phyloP scores from a whole-genome alignment of 306 rosid genomes.

The Prunus kanzakura region DNA sequence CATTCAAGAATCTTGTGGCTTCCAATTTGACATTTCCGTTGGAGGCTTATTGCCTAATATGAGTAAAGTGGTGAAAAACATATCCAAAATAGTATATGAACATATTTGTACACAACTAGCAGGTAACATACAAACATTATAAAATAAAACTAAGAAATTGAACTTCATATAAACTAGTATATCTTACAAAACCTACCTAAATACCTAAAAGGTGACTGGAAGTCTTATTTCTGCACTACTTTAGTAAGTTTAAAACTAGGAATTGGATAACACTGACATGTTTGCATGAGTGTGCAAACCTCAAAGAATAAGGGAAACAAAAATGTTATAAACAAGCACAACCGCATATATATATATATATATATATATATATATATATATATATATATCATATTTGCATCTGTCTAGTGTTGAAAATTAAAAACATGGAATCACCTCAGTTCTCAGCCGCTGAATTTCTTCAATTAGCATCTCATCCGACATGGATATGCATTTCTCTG shows the following conservation, averaged over 20 bases:
- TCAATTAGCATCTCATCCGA: conserved; percentile 53
- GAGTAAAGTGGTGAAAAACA: conserved; percentile 6
- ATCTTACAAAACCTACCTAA: background rate
- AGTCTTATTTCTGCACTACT: too few relatives aligned
- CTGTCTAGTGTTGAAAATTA: background rate
- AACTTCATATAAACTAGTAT: background rate
- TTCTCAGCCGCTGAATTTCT: conserved; percentile 61
- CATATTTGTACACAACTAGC: background rate
- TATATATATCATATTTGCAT: background rate
- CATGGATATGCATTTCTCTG: conserved; percentile 29
- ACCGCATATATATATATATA: background rate
- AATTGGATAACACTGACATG: background rate
- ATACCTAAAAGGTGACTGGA: background rate
- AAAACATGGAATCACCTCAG: conserved; percentile 43
- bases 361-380: background rate
- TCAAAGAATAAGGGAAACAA: background rate
- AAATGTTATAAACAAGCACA: background rate
- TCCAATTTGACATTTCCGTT: conserved; percentile 52
- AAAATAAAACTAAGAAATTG: background rate
- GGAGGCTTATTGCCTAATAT: conserved; percentile 57
- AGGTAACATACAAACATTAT: background rate
- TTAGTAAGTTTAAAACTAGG: background rate
- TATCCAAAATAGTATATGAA: background rate
- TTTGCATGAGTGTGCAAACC: background rate
- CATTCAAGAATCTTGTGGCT: conserved; percentile 50